phyloP scores from a whole-genome alignment of 176 grass and related monocot species.

The Triticum urartu region DNA sequence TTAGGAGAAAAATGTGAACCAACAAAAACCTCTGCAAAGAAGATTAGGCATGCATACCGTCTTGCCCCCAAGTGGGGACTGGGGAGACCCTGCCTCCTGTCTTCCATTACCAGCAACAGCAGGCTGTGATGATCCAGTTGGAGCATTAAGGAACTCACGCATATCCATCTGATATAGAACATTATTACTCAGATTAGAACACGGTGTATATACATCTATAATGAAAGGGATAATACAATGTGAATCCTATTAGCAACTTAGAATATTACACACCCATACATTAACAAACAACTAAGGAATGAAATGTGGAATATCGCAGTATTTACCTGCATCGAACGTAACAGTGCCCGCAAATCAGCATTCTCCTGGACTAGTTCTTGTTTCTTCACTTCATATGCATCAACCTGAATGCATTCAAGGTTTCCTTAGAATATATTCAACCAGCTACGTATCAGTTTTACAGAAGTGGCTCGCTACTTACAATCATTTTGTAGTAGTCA shows the following conservation, averaged over 20 bases:
- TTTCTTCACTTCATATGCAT: conserved; percentile 98
- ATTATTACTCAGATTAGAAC: conserved; percentile 18
- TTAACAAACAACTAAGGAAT: not conserved
- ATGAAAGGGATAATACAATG: conserved; percentile 1
- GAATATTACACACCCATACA: not conserved
- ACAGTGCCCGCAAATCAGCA: conserved; percentile 75
- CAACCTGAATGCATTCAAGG: conserved; percentile 53
- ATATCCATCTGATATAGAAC: conserved; percentile 74
- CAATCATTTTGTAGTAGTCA: conserved; percentile 99
- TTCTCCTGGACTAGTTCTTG: conserved; percentile 96
- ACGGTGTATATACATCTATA: not conserved
- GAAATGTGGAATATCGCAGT: not conserved
- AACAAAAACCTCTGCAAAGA: not conserved
- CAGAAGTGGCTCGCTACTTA: conserved; percentile 41
- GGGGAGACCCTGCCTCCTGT: conserved; percentile 69
- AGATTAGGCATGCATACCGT: conserved; percentile 46
- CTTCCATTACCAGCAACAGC: conserved; percentile 50
- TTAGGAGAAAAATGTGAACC: not conserved
- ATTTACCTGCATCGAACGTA: conserved; percentile 95
- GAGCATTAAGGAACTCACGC: conserved; percentile 96
- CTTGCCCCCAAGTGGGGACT: conserved; percentile 85
- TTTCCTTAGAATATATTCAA: conserved; percentile 30
- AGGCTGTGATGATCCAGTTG: conserved; percentile 74
- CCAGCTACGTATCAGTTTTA: not conserved
- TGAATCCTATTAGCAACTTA: not conserved